Percentiles rank a stretch among this genome's conserved stretches.
phyloP scores from a whole-genome alignment of 495 filamentous ascomycete genomes.

The Chaetomium tenue region DNA sequence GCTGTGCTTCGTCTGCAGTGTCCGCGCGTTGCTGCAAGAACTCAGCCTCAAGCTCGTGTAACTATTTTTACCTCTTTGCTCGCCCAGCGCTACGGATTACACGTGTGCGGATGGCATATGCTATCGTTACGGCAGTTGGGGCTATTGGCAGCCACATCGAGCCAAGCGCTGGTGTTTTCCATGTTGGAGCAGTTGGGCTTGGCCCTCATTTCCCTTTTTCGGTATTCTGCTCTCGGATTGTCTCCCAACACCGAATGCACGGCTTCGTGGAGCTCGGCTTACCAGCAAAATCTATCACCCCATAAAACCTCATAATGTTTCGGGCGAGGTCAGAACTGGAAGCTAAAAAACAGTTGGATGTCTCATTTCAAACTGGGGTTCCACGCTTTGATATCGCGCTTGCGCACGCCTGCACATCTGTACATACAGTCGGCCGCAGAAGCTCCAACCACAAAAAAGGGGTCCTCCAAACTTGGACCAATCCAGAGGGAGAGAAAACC shows the following conservation, averaged over 20 bases:
- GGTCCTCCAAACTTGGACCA: neutral
- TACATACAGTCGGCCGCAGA: neutral
- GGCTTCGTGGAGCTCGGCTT: neutral
- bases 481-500: neutral
- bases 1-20: neutral
- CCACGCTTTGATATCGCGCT: neutral
- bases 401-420: too few relatives aligned
- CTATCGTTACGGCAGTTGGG: constrained; percentile 3
- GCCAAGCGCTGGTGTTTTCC: constrained; percentile 6
- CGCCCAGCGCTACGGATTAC: neutral
- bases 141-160: neutral
- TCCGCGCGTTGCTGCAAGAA: neutral
- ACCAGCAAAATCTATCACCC: neutral
- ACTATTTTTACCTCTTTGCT: constrained; percentile 14
- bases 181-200: neutral
- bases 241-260: neutral
- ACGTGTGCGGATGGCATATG: constrained; percentile 7
- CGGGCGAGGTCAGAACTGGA: neutral
- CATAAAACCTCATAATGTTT: neutral
- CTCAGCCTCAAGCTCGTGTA: constrained; percentile 8
- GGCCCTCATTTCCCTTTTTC: neutral
- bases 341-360: neutral
- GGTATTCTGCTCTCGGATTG: neutral
- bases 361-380: neutral
- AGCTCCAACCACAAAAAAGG: neutral